Conservation (phyloP, 2,329 filamentous ascomycete genomes). For the Phyllosticta paracitricarpa region DNA sequence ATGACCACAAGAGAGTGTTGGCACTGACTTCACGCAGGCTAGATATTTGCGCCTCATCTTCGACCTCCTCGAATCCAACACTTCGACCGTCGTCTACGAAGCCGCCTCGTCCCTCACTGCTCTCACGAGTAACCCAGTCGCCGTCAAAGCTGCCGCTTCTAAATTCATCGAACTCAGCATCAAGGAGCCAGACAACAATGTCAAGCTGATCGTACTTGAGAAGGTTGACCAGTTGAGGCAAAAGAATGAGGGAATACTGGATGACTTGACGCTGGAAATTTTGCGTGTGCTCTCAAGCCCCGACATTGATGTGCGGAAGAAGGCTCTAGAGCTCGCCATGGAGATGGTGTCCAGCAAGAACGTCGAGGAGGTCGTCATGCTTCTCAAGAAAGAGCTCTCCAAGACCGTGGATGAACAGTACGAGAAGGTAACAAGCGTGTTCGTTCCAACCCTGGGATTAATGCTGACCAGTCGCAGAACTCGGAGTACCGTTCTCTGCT, state of each 20-base stretch:
- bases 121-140: conserved; percentile 90
- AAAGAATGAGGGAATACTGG: conserved; percentile 82
- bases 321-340: conserved; percentile 79
- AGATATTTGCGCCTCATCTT: conserved; percentile 92
- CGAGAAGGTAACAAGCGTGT: conserved; percentile 52
- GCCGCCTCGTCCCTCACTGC: conserved; percentile 90
- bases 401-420: conserved; percentile 99
- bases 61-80: conserved; percentile 83
- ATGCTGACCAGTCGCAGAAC: conserved; percentile 42
- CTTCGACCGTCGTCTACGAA: conserved; percentile 94
- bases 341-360: conserved; percentile 99
- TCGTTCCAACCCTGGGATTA: not conserved
- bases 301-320: conserved; percentile 89
- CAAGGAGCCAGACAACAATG: conserved; percentile 97
- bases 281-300: conserved; percentile 88
- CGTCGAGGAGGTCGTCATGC: conserved; percentile 89
- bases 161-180: conserved; percentile 98
- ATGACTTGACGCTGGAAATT: conserved; percentile 95
- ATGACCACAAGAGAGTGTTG: not conserved
- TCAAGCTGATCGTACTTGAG: conserved; percentile 95
- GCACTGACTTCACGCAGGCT: conserved; percentile 42
- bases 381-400: conserved; percentile 92
- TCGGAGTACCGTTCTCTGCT: conserved; percentile 87
- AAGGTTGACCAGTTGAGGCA: conserved; percentile 79
- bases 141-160: conserved; percentile 87